A percentile compares a stretch with the other conserved stretches of the same genome.
phyloP scores from a whole-genome alignment of 2,329 filamentous ascomycete species.

The Chaetomiaceae sp. region DNA sequence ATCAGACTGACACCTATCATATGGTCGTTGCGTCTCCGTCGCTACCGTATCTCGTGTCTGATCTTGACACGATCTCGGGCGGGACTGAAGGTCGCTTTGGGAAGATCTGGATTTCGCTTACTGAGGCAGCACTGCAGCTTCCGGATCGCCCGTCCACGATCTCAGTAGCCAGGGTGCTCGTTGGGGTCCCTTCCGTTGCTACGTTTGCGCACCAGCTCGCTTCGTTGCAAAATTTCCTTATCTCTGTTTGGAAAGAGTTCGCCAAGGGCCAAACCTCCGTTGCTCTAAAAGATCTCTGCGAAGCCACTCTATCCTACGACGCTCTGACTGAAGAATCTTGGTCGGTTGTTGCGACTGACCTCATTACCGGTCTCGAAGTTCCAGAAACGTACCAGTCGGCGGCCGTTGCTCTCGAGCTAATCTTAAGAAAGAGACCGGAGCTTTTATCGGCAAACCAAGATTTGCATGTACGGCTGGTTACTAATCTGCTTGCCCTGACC shows the following conservation, averaged over 20 bases:
- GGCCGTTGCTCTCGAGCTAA: conserved; percentile 45
- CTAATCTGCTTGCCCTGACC: conserved; percentile 49
- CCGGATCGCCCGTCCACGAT: conserved; percentile 28
- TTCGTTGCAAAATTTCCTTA: conserved; percentile 46
- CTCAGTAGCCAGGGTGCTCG: conserved; percentile 41
- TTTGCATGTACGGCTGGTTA: conserved; percentile 47
- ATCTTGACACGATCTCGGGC: conserved; percentile 54
- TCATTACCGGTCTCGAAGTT: conserved; percentile 27
- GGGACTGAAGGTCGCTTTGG: conserved; percentile 37
- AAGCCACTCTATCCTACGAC: conserved; percentile 43
- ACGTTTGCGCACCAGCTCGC: conserved; percentile 37
- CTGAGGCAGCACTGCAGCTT: conserved; percentile 38
- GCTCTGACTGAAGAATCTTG: conserved; percentile 36
- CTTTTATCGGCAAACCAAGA: conserved; percentile 43
- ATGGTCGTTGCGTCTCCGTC: conserved; percentile 65
- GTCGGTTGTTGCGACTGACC: conserved; percentile 29
- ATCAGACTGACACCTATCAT: conserved; percentile 53
- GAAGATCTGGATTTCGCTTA: conserved; percentile 43
- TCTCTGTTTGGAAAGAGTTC: conserved; percentile 38
- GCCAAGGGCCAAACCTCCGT: conserved; percentile 29
- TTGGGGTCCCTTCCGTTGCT: conserved; percentile 42
- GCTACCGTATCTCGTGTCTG: conserved; percentile 59
- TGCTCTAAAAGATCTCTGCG: conserved; percentile 43
- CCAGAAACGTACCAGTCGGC: conserved; percentile 28
- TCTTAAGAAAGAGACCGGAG: conserved; percentile 43